Evolutionary conservation across 768 basidiomycete genomes (phyloP), one percentile per base, ranked within the genome.

Genomic region (Gelatoporia subvermispora): DNA sequence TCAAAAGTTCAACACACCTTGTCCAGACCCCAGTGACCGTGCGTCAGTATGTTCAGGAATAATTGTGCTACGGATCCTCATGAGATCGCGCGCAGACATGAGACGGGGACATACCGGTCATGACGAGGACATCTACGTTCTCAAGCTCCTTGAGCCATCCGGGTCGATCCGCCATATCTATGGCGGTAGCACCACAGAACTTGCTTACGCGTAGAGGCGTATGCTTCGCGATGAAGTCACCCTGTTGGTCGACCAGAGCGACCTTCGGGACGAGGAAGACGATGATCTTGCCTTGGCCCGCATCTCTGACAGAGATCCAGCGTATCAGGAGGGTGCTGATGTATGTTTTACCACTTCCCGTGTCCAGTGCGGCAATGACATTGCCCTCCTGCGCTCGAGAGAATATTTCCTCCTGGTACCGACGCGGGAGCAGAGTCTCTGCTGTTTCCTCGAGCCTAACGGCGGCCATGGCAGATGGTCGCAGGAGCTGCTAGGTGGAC

Each of bases 231-330:
- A 92, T 77, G 54, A 84, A 88, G 20, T 77, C 70, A 18, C 75
- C 79, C 60, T 93, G 89, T 61, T 94, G 93, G 54, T 86, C 79
- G 18, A 93, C 93, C 15, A 95, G 76, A 2, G 88, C 76, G 3
- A 92, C 89, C 55, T 85, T 85, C 0, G 93, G 93, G 2, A 90
- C 90, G 28, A 94, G 74, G 60, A 93, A 93, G 9, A 92, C 75
- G 54, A 84, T 74, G 41, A 78, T 75, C 64, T 87, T 88, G 45
- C 73, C 75, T 36, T 66, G 56, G 1, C 76, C 72, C 15, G 62
- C 56, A 17, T 78, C 71, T 51, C 77, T 77, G 0, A 77, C 59
- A 17, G 79, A 72, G 47, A 86, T 74, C 84, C 84, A 90, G 68
- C 84, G 84, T 58, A 93, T 84, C 49, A 93, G 77, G 7, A 79